Evolutionary conservation across 2,329 filamentous ascomycete species (phyloP).

Genomic region (Cordyceps sp.): DNA sequence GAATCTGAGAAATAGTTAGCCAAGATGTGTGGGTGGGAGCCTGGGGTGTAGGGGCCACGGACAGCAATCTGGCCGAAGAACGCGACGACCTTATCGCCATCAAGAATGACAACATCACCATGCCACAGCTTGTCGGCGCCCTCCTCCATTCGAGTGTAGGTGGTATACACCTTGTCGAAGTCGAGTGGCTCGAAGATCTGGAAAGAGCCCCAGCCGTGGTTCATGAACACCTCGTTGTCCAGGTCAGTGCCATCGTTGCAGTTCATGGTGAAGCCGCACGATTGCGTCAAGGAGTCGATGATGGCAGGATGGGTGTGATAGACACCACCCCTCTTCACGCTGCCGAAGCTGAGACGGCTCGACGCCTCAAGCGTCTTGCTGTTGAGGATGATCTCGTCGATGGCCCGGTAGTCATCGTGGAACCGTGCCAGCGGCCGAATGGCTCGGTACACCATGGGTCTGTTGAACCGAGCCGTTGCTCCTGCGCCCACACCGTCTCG

Average conservation of each 20-base stretch:
- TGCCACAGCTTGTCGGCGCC: slow-evolving; percentile 22
- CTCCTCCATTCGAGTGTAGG: slow-evolving; percentile 34
- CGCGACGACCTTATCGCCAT: slow-evolving; percentile 31
- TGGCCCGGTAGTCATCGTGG: slow-evolving; percentile 3
- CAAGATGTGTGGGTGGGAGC: neutral
- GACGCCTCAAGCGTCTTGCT: slow-evolving; percentile 2
- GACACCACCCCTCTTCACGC: slow-evolving; percentile 2
- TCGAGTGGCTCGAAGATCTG: slow-evolving; percentile 30
- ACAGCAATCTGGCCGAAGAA: slow-evolving; percentile 22
- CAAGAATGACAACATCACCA: slow-evolving; percentile 38
- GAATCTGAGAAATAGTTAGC: neutral
- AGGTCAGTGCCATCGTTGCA: slow-evolving; percentile 38
- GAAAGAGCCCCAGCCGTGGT: slow-evolving; percentile 38
- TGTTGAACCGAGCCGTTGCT: slow-evolving; percentile 1
- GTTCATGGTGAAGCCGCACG: slow-evolving; percentile 36
- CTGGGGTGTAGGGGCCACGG: slow-evolving; percentile 47
- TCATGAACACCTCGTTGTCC: slow-evolving; percentile 35
- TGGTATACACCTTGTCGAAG: slow-evolving; percentile 29
- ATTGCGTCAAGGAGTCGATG: slow-evolving; percentile 4
- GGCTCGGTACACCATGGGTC: slow-evolving; percentile 2
- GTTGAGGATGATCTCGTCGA: slow-evolving; percentile 4
- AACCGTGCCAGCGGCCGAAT: slow-evolving; percentile 2
- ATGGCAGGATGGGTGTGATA: slow-evolving; percentile 3
- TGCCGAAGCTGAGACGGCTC: slow-evolving; percentile 1
- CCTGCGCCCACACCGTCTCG: slow-evolving; percentile 1